Conservation (phyloP, 2,329 filamentous ascomycete species). For the Salinomyces thailandicus region DNA sequence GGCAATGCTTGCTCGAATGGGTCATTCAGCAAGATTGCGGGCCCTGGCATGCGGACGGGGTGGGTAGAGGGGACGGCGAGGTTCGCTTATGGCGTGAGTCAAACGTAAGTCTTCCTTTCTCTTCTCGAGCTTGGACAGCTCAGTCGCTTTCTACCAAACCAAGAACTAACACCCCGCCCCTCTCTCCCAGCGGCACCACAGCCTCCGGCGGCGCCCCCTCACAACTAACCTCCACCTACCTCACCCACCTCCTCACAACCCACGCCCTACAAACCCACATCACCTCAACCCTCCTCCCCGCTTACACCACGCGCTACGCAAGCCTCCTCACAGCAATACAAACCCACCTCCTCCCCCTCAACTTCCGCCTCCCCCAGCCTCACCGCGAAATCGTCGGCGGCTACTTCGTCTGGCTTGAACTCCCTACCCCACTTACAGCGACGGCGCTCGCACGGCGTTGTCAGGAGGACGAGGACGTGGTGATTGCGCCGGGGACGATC, state of each 20-base stretch:
- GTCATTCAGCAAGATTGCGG: conserved; percentile 79
- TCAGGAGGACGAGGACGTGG: conserved; percentile 52
- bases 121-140: not conserved
- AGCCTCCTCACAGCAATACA: conserved; percentile 50
- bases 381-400: conserved; percentile 54
- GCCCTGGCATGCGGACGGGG: conserved; percentile 72
- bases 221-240: conserved; percentile 48
- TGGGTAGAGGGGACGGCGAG: conserved; percentile 68
- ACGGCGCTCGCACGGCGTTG: conserved; percentile 48
- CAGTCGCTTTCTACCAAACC: too few species aligned
- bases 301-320: conserved; percentile 44
- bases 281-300: conserved; percentile 41
- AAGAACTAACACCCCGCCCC: too few species aligned
- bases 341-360: conserved; percentile 51
- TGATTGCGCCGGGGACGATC: conserved; percentile 56
- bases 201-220: conserved; percentile 50
- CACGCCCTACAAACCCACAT: conserved; percentile 46
- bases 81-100: conserved; percentile 48
- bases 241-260: conserved; percentile 44
- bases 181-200: conserved; percentile 44
- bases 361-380: conserved; percentile 41
- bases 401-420: conserved; percentile 72
- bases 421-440: conserved; percentile 47
- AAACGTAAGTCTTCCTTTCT: conserved; percentile 39
- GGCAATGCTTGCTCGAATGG: conserved; percentile 79